Evolutionary conservation across 805 yeast species (phyloP).

Genomic region (Metschnikowia lochheadii): DNA sequence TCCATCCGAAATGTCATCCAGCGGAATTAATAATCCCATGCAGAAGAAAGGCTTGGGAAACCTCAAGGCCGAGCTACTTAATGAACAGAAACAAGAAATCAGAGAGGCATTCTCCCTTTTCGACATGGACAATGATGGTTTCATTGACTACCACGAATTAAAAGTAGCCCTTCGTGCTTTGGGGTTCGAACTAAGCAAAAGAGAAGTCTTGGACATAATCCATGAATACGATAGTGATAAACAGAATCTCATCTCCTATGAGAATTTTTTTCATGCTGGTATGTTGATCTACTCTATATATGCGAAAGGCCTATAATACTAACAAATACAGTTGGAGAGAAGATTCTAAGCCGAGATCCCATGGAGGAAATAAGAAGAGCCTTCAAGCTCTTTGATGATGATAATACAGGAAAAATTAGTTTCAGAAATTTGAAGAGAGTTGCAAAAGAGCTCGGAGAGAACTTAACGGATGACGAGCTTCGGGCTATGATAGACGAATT

Average conservation of each 20-base stretch:
- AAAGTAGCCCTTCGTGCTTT: constrained; percentile 92
- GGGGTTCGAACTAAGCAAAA: constrained; percentile 79
- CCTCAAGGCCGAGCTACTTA: constrained; percentile 62
- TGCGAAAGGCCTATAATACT: constrained; percentile 18
- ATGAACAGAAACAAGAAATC: constrained; percentile 87
- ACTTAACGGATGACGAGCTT: constrained; percentile 84
- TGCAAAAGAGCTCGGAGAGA: constrained; percentile 90
- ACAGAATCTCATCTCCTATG: constrained; percentile 67
- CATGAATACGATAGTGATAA: constrained; percentile 80
- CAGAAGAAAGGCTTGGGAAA: constrained; percentile 32
- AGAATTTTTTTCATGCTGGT: constrained; percentile 75
- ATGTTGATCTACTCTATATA: constrained; percentile 24
- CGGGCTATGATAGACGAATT: constrained; percentile 97
- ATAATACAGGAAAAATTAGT: constrained; percentile 77
- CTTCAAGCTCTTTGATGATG: constrained; percentile 84
- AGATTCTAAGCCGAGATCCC: constrained; percentile 86
- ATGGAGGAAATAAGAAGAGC: constrained; percentile 88
- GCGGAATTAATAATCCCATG: constrained; percentile 1
- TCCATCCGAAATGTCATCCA: constrained; percentile 10
- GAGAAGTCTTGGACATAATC: constrained; percentile 70
- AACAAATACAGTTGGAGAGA: constrained; percentile 59
- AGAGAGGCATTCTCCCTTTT: constrained; percentile 87
- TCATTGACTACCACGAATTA: constrained; percentile 85
- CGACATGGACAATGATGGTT: constrained; percentile 90
- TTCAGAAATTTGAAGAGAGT: constrained; percentile 80